Conservation (phyloP, 768 basidiomycete species). For the Psilocybe sp. region DNA sequence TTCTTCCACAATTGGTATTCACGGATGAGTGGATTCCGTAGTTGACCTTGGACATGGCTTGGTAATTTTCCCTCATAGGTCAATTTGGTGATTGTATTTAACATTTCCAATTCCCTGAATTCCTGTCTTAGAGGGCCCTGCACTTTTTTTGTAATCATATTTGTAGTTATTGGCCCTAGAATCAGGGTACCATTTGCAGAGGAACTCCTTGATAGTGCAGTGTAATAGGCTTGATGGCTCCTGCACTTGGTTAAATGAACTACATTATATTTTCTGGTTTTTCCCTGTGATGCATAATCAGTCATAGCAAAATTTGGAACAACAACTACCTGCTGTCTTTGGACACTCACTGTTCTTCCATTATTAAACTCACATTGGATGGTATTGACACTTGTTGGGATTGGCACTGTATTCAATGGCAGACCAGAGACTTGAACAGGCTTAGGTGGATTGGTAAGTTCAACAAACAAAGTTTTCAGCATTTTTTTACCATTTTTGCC, state of each 20-base stretch:
- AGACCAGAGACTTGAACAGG: conserved; percentile 22
- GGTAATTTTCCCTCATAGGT: no score
- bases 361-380: conserved; percentile 12
- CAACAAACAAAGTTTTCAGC: conserved; percentile 28
- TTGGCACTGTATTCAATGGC: conserved; percentile 30
- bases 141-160: no score
- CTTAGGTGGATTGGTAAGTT: conserved; percentile 20
- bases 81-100: no score
- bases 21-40: no score
- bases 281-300: conserved; percentile 25
- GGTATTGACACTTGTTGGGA: conserved; percentile 5
- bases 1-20: no score
- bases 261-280: conserved; percentile 21
- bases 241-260: conserved; percentile 19
- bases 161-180: no score
- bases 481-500: conserved; percentile 17
- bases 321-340: conserved; percentile 19
- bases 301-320: conserved; percentile 30
- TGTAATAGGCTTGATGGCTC: conserved; percentile 1
- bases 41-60: no score
- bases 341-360: conserved; percentile 7
- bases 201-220: no score
- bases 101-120: no score
- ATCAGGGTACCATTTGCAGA: no score
- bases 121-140: no score